Base-by-base conservation (phyloP, 768 basidiomycete genomes). In the Russula sp. region DNA sequence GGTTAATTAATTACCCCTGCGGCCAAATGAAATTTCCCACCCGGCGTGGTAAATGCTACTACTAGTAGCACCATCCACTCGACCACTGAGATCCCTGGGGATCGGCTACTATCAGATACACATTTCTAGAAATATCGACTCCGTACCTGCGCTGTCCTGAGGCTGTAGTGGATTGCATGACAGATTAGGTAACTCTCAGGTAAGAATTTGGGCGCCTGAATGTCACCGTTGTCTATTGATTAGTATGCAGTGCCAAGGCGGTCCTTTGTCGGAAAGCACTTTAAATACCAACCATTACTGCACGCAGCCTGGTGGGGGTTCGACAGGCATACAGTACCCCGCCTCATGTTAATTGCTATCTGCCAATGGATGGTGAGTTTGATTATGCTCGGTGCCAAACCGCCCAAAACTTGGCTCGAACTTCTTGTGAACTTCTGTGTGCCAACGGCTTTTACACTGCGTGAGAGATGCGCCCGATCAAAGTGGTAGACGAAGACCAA, bases 341-440 rank as follows among this genome's bases (percentile, higher is more conserved):
- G 26, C 55, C 55, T 57, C 55, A 42, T 57, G 55, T 57, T 13
- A 7, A 3, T 26, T 10, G 32, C 54, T 56, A 56, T 56, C 54
- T 10, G 8, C 54, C 36, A 56, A 56, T 34, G 18, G 49, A 18
- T 26, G 26, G 6, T 13, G n/a, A 14, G 16, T 2, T 8, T 7
- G 49, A 28, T 50, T 50, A 5, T 16, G 44, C 10, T 24, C 22
- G 10, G 7, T 48, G 46, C 11, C 11, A 30, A 30, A 30, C 3
- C 28, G n/a, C n/a, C n/a, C n/a, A n/a, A 22, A n/a, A 48, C 22
- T 22, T 22, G 22, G 46, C n/a, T 11, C 9, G 1, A 10, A 11
- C 46, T 48, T 48, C 46, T 22, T 10, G 3, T 6, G 1, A 10
- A 11, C 46, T 48, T 48, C 46, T 22, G 10, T 46, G 44, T 4